Conservation (phyloP, 2,329 filamentous ascomycete species). For the Fusarium sp. region DNA sequence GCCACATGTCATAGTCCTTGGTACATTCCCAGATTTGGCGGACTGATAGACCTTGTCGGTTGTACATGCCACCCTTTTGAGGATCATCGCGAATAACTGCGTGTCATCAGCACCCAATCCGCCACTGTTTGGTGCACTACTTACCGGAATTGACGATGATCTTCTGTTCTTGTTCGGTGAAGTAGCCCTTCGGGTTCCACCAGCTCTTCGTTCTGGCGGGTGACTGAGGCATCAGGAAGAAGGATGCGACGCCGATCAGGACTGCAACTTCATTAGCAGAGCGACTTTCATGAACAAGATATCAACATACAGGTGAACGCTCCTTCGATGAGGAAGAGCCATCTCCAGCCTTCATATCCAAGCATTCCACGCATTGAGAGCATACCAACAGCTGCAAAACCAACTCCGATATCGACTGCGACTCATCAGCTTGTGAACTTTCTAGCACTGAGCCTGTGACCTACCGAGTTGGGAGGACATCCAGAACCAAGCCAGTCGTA, state of each 20-base stretch:
- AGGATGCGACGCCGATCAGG: background rate
- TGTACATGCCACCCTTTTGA: slow-evolving; percentile 65
- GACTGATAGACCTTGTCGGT: slow-evolving; percentile 59
- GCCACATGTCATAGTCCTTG: slow-evolving; percentile 65
- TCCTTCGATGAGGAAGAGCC: slow-evolving; percentile 59
- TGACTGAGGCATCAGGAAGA: background rate
- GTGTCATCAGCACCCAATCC: too few species aligned
- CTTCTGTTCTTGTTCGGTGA: slow-evolving; percentile 39
- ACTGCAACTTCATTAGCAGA: background rate
- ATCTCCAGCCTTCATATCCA: slow-evolving; percentile 66
- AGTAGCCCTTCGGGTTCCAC: background rate
- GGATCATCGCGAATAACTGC: slow-evolving; percentile 64
- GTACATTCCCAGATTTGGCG: slow-evolving; percentile 57
- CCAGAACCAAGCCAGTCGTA: background rate
- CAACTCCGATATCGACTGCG: background rate
- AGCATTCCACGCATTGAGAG: slow-evolving; percentile 63
- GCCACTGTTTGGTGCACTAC: background rate
- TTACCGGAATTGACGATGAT: slow-evolving; percentile 62
- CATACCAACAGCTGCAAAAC: slow-evolving; percentile 51
- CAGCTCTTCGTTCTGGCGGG: background rate
- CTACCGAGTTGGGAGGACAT: background rate
- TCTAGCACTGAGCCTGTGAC: accelerated
- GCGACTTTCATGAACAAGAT: accelerated
- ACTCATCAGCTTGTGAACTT: background rate
- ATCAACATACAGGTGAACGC: slow-evolving; percentile 11